Evolutionary conservation across 805 yeast species (phyloP), one percentile per base, ranked within the genome.

Genomic region (Torulaspora maleeae): DNA sequence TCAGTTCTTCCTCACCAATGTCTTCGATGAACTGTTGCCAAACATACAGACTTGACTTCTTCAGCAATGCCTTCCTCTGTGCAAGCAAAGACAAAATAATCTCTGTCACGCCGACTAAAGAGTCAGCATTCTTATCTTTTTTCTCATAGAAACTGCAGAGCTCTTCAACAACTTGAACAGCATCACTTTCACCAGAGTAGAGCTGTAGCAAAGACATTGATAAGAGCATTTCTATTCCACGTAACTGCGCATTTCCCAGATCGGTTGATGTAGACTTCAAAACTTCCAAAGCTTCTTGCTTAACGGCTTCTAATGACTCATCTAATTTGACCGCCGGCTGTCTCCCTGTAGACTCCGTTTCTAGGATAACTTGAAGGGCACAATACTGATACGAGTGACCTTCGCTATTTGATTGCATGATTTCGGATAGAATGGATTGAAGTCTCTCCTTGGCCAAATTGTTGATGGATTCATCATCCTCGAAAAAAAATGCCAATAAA

Each of bases 141-240:
- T 55, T 53, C 9, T 71, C 74, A 13, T 71, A 72, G 5, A 69
- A 69, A 1, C 61, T 67, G 33, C 54, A 50, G 39, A 91, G 66
- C 60, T 91, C 98, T 22, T 79, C 81, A 29, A 91, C 70, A 13
- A 87, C 80, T 27, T 79, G 72, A 5, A 85, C 77, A 0, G 95
- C 82, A 49, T 91, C 97, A 5, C 80, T 61, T 42, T 76, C 88
- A 19, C 90, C 95, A 44, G 80, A 70, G 59, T 82, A 89, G 27
- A 90, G 71, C 61, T 88, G 95, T 11, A 91, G 60, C 17, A 89
- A 64, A 3, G 83, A 82, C 76, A 86, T 78, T 0, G 96, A 83
- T 45, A 86, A 77, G 36, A 91, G 69, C 29, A 86, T 68, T 63
- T 88, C 95, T 58, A 91, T 83, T 35, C 88, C 83, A 47, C 70